Evolutionary conservation across 306 rosid species (phyloP), one percentile per base, ranked within the genome.

Genomic region (Echinosophora koreensis): DNA sequence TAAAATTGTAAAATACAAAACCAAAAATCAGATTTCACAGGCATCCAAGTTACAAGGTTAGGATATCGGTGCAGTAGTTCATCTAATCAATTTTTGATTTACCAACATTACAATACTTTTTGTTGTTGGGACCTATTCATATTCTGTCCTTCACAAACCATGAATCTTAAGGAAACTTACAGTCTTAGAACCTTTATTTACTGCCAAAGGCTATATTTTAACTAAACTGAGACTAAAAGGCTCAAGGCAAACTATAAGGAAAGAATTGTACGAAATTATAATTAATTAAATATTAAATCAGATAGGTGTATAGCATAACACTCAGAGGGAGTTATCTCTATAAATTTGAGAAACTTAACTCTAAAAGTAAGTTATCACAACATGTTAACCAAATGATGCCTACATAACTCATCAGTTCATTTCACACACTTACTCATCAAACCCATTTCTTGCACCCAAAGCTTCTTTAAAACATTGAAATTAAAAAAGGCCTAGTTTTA

Each of bases 341-440:
- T 12, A 15, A 60, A 52, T 3, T 46, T 15, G 51, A 71, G 64
- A 71, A 71, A 66, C 1, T 50, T 51, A 12, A 35, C 39, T 35
- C 42, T 63, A 77, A 4, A 6, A 56, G 35, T 8, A 9, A 60
- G 9, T 35, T 5, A 34, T 28, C 17, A 2, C 16, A 44, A 78
- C 18, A 52, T 32, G 27, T 34, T 46, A 46, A 41, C 39, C 15
- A 39, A 52, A 7, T 42, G 27, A 60, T 68, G 52, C 30, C 34
- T 17, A 54, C 60, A 62, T 51, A 64, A 75, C 58, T 30, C 50
- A 41, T 70, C 42, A 15, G 41, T 68, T 81, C 63, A 69, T 62
- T 81, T 22, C 58, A 16, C 41, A 64, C 46, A 13, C 12, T 46
- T 77, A n/a, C 10, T 42, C 44, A 66, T 44, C 1, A 37, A 76